Conservation (phyloP, 257 asterid genomes). For the Nicotiana undulata region DNA sequence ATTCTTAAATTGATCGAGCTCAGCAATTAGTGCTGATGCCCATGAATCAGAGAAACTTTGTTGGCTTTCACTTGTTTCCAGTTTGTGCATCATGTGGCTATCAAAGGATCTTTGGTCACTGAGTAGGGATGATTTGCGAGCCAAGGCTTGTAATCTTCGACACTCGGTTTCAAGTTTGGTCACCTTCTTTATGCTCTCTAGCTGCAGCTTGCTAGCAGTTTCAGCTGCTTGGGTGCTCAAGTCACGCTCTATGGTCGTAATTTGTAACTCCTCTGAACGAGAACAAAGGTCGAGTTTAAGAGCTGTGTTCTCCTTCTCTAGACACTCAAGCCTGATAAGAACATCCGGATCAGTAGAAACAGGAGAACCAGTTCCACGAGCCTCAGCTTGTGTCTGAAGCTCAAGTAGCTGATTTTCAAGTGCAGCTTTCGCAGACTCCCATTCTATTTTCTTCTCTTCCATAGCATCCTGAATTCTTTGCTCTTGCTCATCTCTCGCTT, state of each 20-base stretch:
- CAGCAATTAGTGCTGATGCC: slow-evolving; percentile 43
- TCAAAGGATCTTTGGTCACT: slow-evolving; percentile 29
- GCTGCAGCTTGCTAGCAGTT: slow-evolving; percentile 63
- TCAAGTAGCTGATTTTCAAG: slow-evolving; percentile 42
- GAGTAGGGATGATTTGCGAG: slow-evolving; percentile 35
- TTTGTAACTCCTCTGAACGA: slow-evolving; percentile 39
- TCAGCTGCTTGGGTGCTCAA: slow-evolving; percentile 73
- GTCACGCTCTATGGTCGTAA: slow-evolving; percentile 51
- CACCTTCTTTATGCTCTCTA: slow-evolving; percentile 55
- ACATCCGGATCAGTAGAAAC: slow-evolving; percentile 20
- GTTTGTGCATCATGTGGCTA: slow-evolving; percentile 15
- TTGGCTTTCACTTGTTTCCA: slow-evolving; percentile 27
- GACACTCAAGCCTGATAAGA: slow-evolving; percentile 20
- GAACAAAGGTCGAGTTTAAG: slow-evolving; percentile 45
- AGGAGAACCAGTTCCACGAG: slow-evolving; percentile 17
- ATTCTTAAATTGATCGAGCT: slow-evolving; percentile 46
- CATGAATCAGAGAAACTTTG: slow-evolving; percentile 36
- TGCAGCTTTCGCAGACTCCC: slow-evolving; percentile 34
- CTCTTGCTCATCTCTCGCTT: slow-evolving; percentile 58
- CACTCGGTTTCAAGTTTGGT: slow-evolving; percentile 51
- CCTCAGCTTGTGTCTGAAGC: slow-evolving; percentile 29
- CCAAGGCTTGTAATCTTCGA: slow-evolving; percentile 31
- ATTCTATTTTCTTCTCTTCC: slow-evolving; percentile 28
- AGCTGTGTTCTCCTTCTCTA: slow-evolving; percentile 49
- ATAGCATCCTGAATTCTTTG: slow-evolving; percentile 30